Evolutionary conservation across 352 stramenopile genomes (phyloP).

Genomic region (Globisporangium megalacanthum): DNA sequence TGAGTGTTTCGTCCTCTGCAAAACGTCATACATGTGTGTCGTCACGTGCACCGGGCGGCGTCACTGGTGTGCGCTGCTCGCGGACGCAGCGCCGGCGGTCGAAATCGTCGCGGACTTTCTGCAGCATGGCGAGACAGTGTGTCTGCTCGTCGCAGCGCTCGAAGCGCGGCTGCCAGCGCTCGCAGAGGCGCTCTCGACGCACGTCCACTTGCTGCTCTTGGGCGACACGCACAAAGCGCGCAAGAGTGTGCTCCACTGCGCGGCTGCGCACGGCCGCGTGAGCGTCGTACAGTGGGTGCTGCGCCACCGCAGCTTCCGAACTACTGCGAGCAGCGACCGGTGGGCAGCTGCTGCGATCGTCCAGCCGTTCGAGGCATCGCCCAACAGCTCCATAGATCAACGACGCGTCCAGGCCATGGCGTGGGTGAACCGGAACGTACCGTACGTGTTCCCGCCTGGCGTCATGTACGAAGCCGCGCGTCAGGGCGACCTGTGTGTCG

Average conservation of each 20-base stretch:
- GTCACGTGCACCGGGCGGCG: too few relatives aligned
- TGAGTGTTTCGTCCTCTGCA: too few relatives aligned
- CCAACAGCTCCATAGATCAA: too few relatives aligned
- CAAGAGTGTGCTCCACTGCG: constrained; percentile 31
- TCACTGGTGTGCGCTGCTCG: not conserved
- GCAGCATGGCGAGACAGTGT: constrained; percentile 20
- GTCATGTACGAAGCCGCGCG: constrained; percentile 36
- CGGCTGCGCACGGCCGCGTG: constrained; percentile 21
- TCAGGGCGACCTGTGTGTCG: constrained; percentile 27
- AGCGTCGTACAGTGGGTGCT: constrained; percentile 28
- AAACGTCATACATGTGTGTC: too few relatives aligned
- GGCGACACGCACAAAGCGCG: constrained; percentile 20
- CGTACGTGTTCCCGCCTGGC: constrained; percentile 27
- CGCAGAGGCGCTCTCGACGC: constrained; percentile 21
- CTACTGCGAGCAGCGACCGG: too few relatives aligned
- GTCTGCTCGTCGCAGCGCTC: constrained; percentile 28
- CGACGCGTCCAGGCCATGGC: too few relatives aligned
- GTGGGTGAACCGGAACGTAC: constrained; percentile 26
- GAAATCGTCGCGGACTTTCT: constrained; percentile 18
- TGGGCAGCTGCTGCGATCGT: not conserved
- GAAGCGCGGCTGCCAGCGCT: constrained; percentile 22
- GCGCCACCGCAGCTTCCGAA: constrained; percentile 14
- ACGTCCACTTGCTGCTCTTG: constrained; percentile 21
- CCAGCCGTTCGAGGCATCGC: constrained; percentile 8
- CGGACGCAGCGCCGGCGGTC: not conserved